phyloP scores from a whole-genome alignment of 2,329 filamentous ascomycete genomes.

The Davidsoniella eucalypti region DNA sequence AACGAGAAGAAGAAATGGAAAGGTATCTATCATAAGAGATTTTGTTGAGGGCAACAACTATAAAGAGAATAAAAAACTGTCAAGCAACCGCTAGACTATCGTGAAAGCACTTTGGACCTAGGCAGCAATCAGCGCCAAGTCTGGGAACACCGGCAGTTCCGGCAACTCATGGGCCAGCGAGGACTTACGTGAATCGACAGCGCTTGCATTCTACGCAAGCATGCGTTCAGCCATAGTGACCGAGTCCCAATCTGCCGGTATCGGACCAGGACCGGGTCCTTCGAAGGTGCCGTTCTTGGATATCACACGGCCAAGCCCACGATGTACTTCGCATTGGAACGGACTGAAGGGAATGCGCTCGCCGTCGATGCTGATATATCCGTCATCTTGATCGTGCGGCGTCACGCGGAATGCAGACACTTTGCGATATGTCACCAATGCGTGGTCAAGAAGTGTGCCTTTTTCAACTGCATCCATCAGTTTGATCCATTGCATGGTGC shows the following conservation, averaged over 20 bases:
- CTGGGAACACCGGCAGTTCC: no score
- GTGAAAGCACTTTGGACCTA: no score
- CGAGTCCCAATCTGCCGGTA: conserved; percentile 28
- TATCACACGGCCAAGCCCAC: conserved; percentile 66
- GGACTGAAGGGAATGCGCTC: conserved; percentile 74
- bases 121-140: no score
- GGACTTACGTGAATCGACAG: background rate
- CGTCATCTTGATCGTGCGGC: conserved; percentile 52
- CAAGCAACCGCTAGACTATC: no score
- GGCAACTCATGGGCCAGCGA: no score
- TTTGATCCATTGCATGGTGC: conserved; percentile 46
- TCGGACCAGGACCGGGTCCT: conserved; percentile 29
- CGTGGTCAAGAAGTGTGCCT: conserved; percentile 63
- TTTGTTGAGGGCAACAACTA: no score
- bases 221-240: conserved; percentile 20
- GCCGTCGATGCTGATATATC: conserved; percentile 88
- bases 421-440: conserved; percentile 66
- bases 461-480: conserved; percentile 58
- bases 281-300: conserved; percentile 64
- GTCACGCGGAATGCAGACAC: conserved; percentile 74
- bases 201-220: conserved; percentile 13
- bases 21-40: no score
- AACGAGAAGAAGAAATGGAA: no score
- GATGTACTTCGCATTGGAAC: conserved; percentile 82
- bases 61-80: no score